A percentile compares a stretch with the other conserved stretches of the same genome.
These are phyloP conservation scores for Alternaria atra DNA, from an alignment of 2,329 filamentous ascomycete genomes.

Conservation along the genomic window DNA sequence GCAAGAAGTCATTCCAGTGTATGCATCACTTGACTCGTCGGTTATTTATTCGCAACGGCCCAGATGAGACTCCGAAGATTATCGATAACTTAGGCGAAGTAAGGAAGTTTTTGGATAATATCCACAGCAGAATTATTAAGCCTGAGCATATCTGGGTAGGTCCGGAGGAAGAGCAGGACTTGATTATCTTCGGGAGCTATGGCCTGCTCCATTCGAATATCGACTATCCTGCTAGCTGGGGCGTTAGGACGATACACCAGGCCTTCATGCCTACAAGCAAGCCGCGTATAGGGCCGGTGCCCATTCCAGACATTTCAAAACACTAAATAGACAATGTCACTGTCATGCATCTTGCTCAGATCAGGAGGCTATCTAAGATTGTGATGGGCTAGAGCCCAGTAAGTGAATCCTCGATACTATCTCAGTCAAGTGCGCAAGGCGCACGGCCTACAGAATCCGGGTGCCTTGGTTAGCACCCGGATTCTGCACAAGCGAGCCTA, in stretches of 20 bases:
- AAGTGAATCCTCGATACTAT: too few relatives aligned
- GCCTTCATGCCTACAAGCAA: neutral
- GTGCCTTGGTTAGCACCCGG: too few relatives aligned
- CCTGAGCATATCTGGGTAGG: constrained; percentile 1
- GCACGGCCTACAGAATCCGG: too few relatives aligned
- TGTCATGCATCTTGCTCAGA: too few relatives aligned
- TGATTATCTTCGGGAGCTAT: neutral
- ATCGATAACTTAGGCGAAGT: neutral
- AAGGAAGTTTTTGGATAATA: constrained; percentile 1
- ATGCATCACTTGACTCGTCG: neutral
- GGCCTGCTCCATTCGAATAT: constrained; percentile 2
- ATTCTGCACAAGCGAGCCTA: too few relatives aligned
- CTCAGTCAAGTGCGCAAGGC: too few relatives aligned
- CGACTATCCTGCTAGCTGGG: constrained; percentile 1
- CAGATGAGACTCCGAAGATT: neutral
- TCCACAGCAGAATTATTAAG: neutral
- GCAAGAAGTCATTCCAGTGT: neutral
- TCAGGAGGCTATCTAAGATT: too few relatives aligned
- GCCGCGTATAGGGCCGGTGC: neutral
- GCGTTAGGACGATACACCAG: neutral
- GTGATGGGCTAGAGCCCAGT: too few relatives aligned
- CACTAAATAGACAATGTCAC: too few relatives aligned
- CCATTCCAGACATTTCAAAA: neutral
- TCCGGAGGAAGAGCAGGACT: neutral
- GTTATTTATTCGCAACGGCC: neutral